Percentiles rank a stretch among this genome's conserved stretches.
Conservation (phyloP, 345 rosid species). For the Aquilaria malaccensis region DNA sequence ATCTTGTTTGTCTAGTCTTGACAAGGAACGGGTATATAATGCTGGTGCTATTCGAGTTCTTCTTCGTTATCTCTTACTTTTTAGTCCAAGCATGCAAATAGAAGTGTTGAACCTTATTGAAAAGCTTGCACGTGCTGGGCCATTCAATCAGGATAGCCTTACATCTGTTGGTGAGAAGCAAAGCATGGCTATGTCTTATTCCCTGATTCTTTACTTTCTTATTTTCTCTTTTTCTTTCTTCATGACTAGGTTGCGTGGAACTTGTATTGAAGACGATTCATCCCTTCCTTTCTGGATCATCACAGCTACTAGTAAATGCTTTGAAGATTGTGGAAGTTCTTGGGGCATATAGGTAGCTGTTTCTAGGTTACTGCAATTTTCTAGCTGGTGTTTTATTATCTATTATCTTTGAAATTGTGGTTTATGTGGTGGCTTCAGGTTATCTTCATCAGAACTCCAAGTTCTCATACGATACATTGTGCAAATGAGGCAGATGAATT, state of each 20-base stretch:
- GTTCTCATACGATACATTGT: constrained; percentile 74
- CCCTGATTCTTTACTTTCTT: constrained; percentile 16
- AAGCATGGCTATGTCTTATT: constrained; percentile 5
- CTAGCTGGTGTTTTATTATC: constrained; percentile 12
- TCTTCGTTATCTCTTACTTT: constrained; percentile 79
- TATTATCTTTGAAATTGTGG: constrained; percentile 15
- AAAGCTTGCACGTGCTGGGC: constrained; percentile 78
- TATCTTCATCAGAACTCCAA: constrained; percentile 90
- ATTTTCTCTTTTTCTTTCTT: constrained; percentile 15
- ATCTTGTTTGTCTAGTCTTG: constrained; percentile 62
- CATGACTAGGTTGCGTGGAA: constrained; percentile 77
- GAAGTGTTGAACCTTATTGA: constrained; percentile 74
- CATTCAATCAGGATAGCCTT: constrained; percentile 94
- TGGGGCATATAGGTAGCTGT: constrained; percentile 83
- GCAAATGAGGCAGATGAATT: constrained; percentile 75
- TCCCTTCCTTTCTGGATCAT: constrained; percentile 84
- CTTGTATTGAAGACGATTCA: constrained; percentile 83
- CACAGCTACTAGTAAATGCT: constrained; percentile 71
- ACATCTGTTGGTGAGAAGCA: constrained; percentile 77
- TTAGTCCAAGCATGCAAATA: constrained; percentile 91
- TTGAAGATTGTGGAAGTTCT: constrained; percentile 95
- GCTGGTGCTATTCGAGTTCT: constrained; percentile 85
- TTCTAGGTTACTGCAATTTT: constrained; percentile 9
- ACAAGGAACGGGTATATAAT: constrained; percentile 81
- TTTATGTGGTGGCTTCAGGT: constrained; percentile 45